A percentile compares a stretch with the other conserved stretches of the same genome.
phyloP scores from a whole-genome alignment of 192 early-diverging fungal genomes.

The Gonapodya sp. region DNA sequence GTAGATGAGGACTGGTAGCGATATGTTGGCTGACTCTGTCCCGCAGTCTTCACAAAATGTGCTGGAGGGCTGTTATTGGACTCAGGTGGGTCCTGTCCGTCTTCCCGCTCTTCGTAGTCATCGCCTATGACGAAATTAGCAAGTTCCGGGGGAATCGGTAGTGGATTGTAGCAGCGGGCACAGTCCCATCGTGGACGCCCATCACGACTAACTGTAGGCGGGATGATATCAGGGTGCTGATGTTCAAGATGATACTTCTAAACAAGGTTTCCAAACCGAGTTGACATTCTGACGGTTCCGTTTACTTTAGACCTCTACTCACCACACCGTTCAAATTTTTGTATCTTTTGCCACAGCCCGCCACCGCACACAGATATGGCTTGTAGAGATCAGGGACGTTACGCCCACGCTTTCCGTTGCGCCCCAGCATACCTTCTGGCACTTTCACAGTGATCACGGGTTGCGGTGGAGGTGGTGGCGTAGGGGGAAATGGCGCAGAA shows the following conservation, averaged over 20 bases:
- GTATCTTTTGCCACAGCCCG: conserved; percentile 59
- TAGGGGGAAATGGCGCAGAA: background rate
- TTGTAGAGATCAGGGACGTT: conserved; percentile 20
- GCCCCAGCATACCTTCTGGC: conserved; percentile 28
- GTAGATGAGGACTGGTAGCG: no score
- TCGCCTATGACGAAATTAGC: background rate
- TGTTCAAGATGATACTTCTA: conserved; percentile 8
- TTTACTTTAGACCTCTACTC: background rate
- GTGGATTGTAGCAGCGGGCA: background rate
- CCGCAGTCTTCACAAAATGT: no score
- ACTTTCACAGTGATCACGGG: conserved; percentile 10
- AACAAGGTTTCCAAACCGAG: background rate
- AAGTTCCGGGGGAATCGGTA: background rate
- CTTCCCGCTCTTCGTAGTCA: no score
- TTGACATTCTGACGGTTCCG: background rate
- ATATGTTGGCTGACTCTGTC: no score
- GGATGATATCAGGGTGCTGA: background rate
- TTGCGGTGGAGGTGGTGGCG: background rate
- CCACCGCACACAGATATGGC: conserved; percentile 59
- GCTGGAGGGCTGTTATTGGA: no score
- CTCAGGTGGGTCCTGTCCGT: no score
- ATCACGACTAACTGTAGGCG: background rate
- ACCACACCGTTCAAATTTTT: conserved; percentile 71
- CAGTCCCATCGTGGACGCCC: background rate
- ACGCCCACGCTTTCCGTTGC: conserved; percentile 26